A percentile compares a stretch with the other conserved stretches of the same genome.
Conservation (phyloP, 202 grass and related monocot species). For the Schoenoplectus triqueter region DNA sequence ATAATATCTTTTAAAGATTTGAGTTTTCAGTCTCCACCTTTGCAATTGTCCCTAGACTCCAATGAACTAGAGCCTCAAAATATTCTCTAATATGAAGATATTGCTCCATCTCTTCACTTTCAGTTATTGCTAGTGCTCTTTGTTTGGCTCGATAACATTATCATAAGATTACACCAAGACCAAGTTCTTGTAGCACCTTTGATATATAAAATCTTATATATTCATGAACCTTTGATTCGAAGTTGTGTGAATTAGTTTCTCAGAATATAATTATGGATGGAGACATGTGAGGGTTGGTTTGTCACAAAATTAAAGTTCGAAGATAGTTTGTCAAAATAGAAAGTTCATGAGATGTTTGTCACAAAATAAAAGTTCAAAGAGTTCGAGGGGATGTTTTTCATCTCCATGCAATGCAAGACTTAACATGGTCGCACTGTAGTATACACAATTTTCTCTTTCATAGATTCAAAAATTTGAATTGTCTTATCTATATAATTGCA, state of each 20-base stretch:
- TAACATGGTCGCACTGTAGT: conserved; percentile 63
- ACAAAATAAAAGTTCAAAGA: too few relatives aligned
- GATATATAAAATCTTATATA: background rate
- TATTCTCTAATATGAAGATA: background rate
- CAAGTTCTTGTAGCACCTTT: background rate
- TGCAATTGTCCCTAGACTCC: background rate
- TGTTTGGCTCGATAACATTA: background rate
- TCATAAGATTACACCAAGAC: background rate
- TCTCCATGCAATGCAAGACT: conserved; percentile 66
- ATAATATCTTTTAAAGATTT: background rate
- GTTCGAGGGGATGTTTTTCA: conserved; percentile 5
- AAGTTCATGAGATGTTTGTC: too few relatives aligned
- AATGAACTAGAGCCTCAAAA: background rate
- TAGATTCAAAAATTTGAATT: conserved; percentile 49
- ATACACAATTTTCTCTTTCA: conserved; percentile 53
- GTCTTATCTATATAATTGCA: conserved; percentile 58
- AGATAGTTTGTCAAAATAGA: too few relatives aligned
- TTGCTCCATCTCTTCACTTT: background rate
- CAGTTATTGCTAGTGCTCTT: background rate
- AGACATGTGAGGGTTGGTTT: too few relatives aligned
- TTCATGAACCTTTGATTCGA: background rate
- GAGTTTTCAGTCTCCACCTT: background rate
- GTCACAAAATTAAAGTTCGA: too few relatives aligned
- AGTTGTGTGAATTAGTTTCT: too few relatives aligned
- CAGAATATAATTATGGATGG: too few relatives aligned